Evolutionary conservation across 768 basidiomycete genomes (phyloP).

Genomic region (Psilocybe cubensis): DNA sequence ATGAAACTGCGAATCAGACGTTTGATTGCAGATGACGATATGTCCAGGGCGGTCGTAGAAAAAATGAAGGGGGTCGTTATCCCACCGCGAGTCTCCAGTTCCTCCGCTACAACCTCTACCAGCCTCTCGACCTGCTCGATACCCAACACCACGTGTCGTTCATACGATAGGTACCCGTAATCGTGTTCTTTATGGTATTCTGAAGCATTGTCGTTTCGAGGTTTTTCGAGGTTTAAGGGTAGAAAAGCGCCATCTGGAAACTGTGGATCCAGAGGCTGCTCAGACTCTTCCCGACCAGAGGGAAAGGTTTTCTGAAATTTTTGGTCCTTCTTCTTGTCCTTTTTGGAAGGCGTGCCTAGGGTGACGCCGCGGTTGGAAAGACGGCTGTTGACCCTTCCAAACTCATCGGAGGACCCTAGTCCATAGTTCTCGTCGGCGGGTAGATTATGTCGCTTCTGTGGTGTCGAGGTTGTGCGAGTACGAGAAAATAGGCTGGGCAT

Average conservation of each 20-base stretch:
- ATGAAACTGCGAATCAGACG: conserved; percentile 83
- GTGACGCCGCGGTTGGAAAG: conserved; percentile 38
- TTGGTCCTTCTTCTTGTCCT: conserved; percentile 57
- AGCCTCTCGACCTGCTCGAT: conserved; percentile 73
- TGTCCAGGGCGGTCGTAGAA: conserved; percentile 85
- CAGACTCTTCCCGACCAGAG: conserved; percentile 37
- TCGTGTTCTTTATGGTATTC: conserved; percentile 45
- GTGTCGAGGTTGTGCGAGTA: conserved; percentile 62
- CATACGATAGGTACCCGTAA: conserved; percentile 78
- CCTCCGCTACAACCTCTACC: conserved; percentile 69
- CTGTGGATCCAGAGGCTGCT: conserved; percentile 32
- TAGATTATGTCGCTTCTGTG: conserved; percentile 42
- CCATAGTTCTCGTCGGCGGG: conserved; percentile 27
- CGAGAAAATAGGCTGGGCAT: conserved; percentile 82
- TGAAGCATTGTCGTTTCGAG: conserved; percentile 33
- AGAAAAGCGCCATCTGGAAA: conserved; percentile 58
- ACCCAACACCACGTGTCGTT: conserved; percentile 76
- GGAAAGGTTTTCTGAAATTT: conserved; percentile 47
- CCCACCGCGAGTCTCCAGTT: conserved; percentile 74
- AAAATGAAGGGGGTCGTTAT: conserved; percentile 92
- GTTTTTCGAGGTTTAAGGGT: conserved; percentile 53
- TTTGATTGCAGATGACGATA: conserved; percentile 73
- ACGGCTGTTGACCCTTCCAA: conserved; percentile 60
- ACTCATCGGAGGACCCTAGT: conserved; percentile 56
- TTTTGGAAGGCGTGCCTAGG: conserved; percentile 41